Conservation (phyloP, 2,329 filamentous ascomycete species). For the Lasiodiplodia citricola region DNA sequence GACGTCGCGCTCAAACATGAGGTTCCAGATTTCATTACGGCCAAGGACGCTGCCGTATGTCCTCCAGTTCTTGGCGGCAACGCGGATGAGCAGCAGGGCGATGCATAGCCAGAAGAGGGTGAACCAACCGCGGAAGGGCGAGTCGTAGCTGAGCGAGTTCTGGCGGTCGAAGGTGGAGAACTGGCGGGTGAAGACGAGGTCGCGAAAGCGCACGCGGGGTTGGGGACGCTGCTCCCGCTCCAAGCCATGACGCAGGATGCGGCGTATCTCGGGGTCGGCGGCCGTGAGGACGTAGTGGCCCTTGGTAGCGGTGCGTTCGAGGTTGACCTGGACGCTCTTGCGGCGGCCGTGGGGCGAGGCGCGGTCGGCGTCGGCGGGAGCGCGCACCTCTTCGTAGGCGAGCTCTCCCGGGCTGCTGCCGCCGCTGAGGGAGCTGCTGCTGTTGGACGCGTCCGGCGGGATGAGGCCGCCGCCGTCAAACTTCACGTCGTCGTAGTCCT, state of each 20-base stretch:
- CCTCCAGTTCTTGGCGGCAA: conserved; percentile 71
- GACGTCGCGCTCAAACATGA: conserved; percentile 67
- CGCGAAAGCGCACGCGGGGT: conserved; percentile 44
- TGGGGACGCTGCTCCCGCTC: conserved; percentile 46
- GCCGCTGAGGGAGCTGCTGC: conserved; percentile 28
- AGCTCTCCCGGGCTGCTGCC: background rate
- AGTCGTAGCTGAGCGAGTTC: conserved; percentile 67
- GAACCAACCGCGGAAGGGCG: conserved; percentile 79
- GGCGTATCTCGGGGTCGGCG: conserved; percentile 56
- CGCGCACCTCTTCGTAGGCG: conserved; percentile 24
- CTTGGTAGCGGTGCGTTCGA: conserved; percentile 53
- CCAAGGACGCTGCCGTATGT: conserved; percentile 72
- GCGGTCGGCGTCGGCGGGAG: background rate
- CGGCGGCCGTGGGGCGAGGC: conserved; percentile 31
- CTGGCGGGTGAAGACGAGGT: conserved; percentile 73
- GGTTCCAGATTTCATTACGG: conserved; percentile 71
- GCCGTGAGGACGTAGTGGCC: conserved; percentile 56
- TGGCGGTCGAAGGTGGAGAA: conserved; percentile 78
- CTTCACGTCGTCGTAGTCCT: conserved; percentile 48
- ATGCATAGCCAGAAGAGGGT: conserved; percentile 78
- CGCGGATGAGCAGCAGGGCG: conserved; percentile 68
- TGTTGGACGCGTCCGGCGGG: conserved; percentile 26
- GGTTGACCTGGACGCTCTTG: conserved; percentile 53
- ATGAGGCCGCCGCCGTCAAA: conserved; percentile 41
- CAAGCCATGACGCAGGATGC: conserved; percentile 51